phyloP scores from a whole-genome alignment of 2,329 filamentous ascomycete genomes.

The Madurella fahalii region DNA sequence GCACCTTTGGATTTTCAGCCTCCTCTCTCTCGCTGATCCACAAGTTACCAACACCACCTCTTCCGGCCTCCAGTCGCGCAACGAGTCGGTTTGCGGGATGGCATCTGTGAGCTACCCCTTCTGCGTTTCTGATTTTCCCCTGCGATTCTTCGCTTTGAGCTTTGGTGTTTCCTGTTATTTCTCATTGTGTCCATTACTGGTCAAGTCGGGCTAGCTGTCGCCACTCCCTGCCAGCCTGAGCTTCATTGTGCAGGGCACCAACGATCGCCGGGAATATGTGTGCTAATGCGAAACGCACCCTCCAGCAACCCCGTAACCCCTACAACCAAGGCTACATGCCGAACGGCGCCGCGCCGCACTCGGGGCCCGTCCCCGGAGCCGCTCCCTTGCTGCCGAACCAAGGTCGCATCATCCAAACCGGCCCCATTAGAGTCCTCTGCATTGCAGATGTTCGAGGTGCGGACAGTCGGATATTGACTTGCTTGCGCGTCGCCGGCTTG shows the following conservation, averaged over 20 bases:
- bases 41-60: slow-evolving; percentile 2
- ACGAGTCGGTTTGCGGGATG: slow-evolving; percentile 19
- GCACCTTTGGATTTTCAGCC: slow-evolving; percentile 10
- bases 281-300: slow-evolving; percentile 13
- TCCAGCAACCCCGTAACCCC: slow-evolving; percentile 35
- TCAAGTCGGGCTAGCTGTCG: neutral
- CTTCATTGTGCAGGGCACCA: neutral
- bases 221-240: neutral
- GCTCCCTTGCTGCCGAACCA: slow-evolving; percentile 64
- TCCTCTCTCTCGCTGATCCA: slow-evolving; percentile 2
- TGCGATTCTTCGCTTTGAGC: slow-evolving; percentile 13
- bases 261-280: neutral
- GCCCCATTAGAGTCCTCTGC: slow-evolving; percentile 63
- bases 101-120: slow-evolving; percentile 25
- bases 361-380: slow-evolving; percentile 52
- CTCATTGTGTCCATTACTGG: neutral
- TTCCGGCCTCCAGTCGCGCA: slow-evolving; percentile 1
- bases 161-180: slow-evolving; percentile 12
- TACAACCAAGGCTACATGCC: slow-evolving; percentile 57
- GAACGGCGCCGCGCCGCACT: slow-evolving; percentile 53
- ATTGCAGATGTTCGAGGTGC: slow-evolving; percentile 70
- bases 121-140: slow-evolving; percentile 12
- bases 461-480: slow-evolving; percentile 17
- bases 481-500: slow-evolving; percentile 5
- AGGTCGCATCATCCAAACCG: slow-evolving; percentile 61